A percentile compares a stretch with the other conserved stretches of the same genome.
Evolutionary conservation across 352 stramenopile genomes (phyloP).

Genomic region (Pythium phragmitis): DNA sequence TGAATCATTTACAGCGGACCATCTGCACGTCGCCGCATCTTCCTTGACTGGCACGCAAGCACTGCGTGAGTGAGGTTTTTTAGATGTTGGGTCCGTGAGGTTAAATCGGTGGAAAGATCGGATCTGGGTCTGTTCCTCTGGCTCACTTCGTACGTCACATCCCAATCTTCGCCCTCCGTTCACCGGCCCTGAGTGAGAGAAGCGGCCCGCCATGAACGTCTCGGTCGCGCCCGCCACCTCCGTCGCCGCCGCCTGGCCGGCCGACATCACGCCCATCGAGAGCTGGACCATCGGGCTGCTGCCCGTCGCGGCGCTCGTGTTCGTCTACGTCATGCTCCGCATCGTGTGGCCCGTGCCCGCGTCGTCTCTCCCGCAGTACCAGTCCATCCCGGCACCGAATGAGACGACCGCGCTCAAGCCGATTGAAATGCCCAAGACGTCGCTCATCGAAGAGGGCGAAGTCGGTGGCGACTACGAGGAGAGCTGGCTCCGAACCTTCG

Average conservation of each 20-base stretch:
- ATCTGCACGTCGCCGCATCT: not conserved
- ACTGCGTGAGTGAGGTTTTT: constrained; percentile 8
- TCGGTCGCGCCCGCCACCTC: constrained; percentile 7
- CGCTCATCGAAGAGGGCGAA: constrained; percentile 58
- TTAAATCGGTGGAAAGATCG: not conserved
- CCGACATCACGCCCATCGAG: constrained; percentile 41
- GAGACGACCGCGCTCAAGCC: constrained; percentile 39
- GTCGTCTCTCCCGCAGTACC: constrained; percentile 39
- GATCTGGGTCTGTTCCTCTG: not conserved
- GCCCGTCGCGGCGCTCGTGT: constrained; percentile 42
- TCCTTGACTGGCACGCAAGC: not conserved
- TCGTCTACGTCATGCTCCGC: constrained; percentile 66
- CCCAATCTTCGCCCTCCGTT: no score
- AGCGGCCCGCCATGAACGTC: constrained; percentile 3
- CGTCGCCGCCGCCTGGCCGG: constrained; percentile 32
- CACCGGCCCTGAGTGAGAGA: not conserved
- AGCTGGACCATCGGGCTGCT: constrained; percentile 40
- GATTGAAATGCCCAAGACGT: constrained; percentile 44
- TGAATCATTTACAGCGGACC: constrained; percentile 8
- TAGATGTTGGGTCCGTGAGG: not conserved
- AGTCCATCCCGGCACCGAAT: constrained; percentile 31
- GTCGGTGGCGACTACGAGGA: constrained; percentile 55
- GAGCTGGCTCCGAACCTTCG: constrained; percentile 55
- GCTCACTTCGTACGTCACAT: no score
- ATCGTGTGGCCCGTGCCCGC: constrained; percentile 57